Evolutionary conservation across 305 asterid genomes (phyloP), one percentile per base, ranked within the genome.

Genomic region (Petunia hybrid): DNA sequence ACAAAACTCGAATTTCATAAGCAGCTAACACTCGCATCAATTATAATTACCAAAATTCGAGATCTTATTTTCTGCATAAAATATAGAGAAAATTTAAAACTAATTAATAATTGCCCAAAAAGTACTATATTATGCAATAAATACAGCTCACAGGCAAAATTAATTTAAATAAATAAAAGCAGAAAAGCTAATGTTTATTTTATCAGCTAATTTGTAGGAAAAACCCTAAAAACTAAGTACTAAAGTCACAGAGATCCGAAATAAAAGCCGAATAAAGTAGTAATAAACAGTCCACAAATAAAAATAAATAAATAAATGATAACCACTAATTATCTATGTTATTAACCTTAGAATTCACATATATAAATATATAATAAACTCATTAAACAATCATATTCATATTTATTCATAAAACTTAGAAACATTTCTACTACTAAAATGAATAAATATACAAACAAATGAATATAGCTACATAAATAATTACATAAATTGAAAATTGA

Each of bases 241-340:
- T 81, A 80, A 82, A 82, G 83, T 86, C 88, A 87, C 74, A 48
- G 87, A 91, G 97, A 92, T 92, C 97, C 97, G 91, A 80, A 85
- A 88, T 84, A 80, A 74, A 38, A 66, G 88, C 88, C 87, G 57
- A 22, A 81, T 77, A 87, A 71, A 85, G 55, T 82, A 55, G 88
- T 70, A 80, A 85, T 80, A 86, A 22, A 77, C 81, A 80, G 84
- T 68, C 84, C 82, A 89, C 82, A 79, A 64, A 65, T 80, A 10
- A 75, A 81, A 65, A 22, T 22, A 22, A 22, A 22, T 22, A 22
- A 22, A 22, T 22, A 22, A 22, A 22, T 22, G 31, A 22, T 22
- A 22, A 22, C 31, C 84, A 79, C 68, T 82, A 69, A 80, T 66
- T 79, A 67, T 81, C 71, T 55, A 83, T 55, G 84, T 77, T 46